Percentiles rank a stretch among this genome's conserved stretches.
Conservation (phyloP, 805 yeast species). For the Komagataella populi region DNA sequence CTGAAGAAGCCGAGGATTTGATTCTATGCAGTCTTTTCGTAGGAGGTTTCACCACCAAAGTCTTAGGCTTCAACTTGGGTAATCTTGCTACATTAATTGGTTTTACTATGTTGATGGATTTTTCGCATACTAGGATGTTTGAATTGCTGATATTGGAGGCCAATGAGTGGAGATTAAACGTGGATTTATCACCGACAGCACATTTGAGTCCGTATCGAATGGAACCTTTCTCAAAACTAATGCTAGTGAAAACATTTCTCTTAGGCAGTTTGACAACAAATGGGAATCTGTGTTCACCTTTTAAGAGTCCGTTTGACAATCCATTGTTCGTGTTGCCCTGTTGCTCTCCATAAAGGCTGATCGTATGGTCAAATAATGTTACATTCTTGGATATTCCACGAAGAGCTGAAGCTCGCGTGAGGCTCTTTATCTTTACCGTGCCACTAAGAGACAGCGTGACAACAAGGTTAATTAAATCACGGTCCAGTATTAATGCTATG, state of each 20-base stretch:
- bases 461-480: slow-evolving; percentile 38
- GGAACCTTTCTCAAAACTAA: slow-evolving; percentile 79
- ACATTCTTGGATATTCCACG: slow-evolving; percentile 31
- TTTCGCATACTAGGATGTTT: slow-evolving; percentile 35
- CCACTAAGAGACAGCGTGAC: slow-evolving; percentile 44
- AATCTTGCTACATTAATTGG: slow-evolving; percentile 64
- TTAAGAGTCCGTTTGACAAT: slow-evolving; percentile 34
- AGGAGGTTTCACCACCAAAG: slow-evolving; percentile 48
- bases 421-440: slow-evolving; percentile 36
- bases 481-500: slow-evolving; percentile 39
- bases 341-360: slow-evolving; percentile 37
- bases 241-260: slow-evolving; percentile 56
- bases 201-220: slow-evolving; percentile 54
- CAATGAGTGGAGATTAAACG: slow-evolving; percentile 1
- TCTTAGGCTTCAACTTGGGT: slow-evolving; percentile 54
- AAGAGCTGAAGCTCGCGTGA: slow-evolving; percentile 34
- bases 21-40: slow-evolving; percentile 22
- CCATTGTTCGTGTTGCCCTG: slow-evolving; percentile 5
- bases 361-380: slow-evolving; percentile 42
- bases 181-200: slow-evolving; percentile 12
- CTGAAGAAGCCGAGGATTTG: slow-evolving; percentile 25
- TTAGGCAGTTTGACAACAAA: slow-evolving; percentile 73
- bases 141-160: slow-evolving; percentile 2
- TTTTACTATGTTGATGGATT: slow-evolving; percentile 42
- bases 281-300: slow-evolving; percentile 83